Evolutionary conservation across 2,329 filamentous ascomycete genomes (phyloP), one percentile per base, ranked within the genome.

Genomic region (Paracamarosporium sp.): DNA sequence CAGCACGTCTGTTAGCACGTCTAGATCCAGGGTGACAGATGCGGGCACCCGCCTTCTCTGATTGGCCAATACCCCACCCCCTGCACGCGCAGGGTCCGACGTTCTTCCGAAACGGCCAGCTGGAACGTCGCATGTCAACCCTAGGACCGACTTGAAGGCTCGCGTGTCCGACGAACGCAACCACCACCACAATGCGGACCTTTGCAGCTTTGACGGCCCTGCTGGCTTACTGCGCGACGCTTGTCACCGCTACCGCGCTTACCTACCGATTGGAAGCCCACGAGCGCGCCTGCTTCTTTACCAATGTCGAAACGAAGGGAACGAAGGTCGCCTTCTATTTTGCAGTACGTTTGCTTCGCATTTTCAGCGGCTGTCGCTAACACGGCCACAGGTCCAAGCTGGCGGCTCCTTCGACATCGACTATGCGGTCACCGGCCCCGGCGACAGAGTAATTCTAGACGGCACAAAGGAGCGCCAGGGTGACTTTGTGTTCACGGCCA

Each of bases 311-410:
- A 64, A 86, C 90, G 75, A 85, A 86, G 76, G 89, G 89, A 68
- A 87, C 91, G 71, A 99, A 99, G 86, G 84, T 99, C 67, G 93
- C 95, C 48, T 99, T 99, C 76, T 99, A 99, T 83, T 99, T 99
- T 80, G 96, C 95, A 59, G 95, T 99, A 82, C 66, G 90, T 62
- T 40, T 48, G 22, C 17, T 27, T 8, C 9, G 7, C 15, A 6
- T 12, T 28, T 11, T 28, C 7, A 17, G 17, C n/a, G 47, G 17
- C 15, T 24, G 12, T n/a, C 15, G 25, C 54, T 52, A 4, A 56
- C 13, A 40, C 12, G 3, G 17, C 11, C n/a, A 8, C 59, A 97
- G 93, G 93, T 97, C 45, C 95, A 99, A 96, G 94, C 93, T 8
- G 95, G 95, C 73, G 96, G 95, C 69, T 94, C 93, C 28, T 99